Evolutionary conservation across 1,284 basidiomycete genomes (phyloP).

Genomic region (Wallemia ichthyophaga): DNA sequence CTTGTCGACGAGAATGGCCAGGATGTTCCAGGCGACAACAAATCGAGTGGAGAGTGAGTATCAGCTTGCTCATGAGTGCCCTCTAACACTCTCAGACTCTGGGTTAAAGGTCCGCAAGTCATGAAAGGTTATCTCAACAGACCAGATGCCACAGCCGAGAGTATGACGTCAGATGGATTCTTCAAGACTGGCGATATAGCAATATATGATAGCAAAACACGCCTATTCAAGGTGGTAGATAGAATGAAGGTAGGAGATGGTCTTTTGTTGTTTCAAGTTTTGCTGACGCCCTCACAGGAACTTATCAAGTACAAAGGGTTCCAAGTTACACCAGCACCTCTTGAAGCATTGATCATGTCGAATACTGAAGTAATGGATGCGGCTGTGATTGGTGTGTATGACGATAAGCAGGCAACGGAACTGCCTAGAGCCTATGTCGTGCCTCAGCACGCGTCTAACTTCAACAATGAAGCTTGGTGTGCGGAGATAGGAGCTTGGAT

Average conservation of each 20-base stretch:
- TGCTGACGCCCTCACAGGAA: constrained; percentile 21
- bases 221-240: constrained; percentile 32
- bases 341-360: constrained; percentile 38
- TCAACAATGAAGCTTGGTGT: too few species aligned
- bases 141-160: constrained; percentile 27
- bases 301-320: constrained; percentile 49
- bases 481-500: constrained; percentile 12
- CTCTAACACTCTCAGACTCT: too few species aligned
- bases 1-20: too few species aligned
- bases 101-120: too few species aligned
- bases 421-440: constrained; percentile 23
- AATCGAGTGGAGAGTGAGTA: too few species aligned
- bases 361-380: constrained; percentile 39
- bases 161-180: constrained; percentile 41
- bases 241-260: constrained; percentile 24
- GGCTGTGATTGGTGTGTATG: constrained; percentile 38
- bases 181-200: constrained; percentile 59
- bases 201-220: constrained; percentile 23
- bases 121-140: constrained; percentile 27
- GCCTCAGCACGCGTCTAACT: too few species aligned
- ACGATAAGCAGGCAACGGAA: constrained; percentile 33
- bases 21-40: too few species aligned
- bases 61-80: too few species aligned
- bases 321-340: constrained; percentile 50
- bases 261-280: too few species aligned